A percentile compares a stretch with the other conserved stretches of the same genome.
phyloP scores from a whole-genome alignment of 2,329 filamentous ascomycete genomes.

The Pestalotiopsis sp. region DNA sequence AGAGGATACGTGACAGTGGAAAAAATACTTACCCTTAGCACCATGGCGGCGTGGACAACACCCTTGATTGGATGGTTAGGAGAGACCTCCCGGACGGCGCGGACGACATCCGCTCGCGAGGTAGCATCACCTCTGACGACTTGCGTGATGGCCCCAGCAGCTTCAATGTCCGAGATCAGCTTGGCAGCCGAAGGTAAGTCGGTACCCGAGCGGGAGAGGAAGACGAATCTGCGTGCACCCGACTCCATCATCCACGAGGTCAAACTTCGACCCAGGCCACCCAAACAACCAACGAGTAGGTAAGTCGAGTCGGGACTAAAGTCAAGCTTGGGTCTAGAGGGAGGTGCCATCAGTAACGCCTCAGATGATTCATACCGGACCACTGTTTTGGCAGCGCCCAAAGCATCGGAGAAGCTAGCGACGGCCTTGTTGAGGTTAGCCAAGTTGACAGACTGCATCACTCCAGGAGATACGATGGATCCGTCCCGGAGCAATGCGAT shows the following conservation, averaged over 20 bases:
- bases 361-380: conserved; percentile 21
- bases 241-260: conserved; percentile 33
- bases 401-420: conserved; percentile 18
- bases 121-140: conserved; percentile 17
- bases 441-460: conserved; percentile 13
- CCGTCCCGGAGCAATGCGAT: conserved; percentile 13
- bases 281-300: conserved; percentile 37
- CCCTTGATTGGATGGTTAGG: conserved; percentile 19
- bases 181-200: conserved; percentile 25
- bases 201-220: conserved; percentile 33
- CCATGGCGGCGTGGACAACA: conserved; percentile 29
- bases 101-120: conserved; percentile 9
- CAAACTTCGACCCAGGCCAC: conserved; percentile 35
- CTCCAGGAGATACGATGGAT: conserved; percentile 13
- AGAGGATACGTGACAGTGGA: too few relatives aligned
- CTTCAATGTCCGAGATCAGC: conserved; percentile 15
- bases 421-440: conserved; percentile 19
- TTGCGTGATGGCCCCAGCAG: conserved; percentile 13
- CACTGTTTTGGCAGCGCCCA: conserved; percentile 3
- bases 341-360: background rate
- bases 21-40: conserved; percentile 15
- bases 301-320: conserved; percentile 26
- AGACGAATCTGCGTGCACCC: conserved; percentile 33
- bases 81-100: conserved; percentile 12
- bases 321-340: background rate